Evolutionary conservation across 2,329 filamentous ascomycete genomes (phyloP).

Genomic region (Diaporthe citrichinensis): DNA sequence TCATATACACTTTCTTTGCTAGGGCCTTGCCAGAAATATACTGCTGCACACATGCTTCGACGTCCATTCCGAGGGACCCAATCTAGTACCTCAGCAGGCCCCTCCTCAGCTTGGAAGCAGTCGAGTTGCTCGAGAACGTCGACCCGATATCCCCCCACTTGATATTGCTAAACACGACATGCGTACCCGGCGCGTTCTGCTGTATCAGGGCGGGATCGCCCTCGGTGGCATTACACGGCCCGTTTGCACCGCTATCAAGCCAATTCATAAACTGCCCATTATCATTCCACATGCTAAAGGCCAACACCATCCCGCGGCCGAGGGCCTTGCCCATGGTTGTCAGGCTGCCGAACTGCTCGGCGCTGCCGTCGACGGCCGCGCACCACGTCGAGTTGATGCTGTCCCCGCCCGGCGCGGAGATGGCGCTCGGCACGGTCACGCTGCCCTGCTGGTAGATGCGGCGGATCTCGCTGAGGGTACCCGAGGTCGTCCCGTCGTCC

Average conservation of each 20-base stretch:
- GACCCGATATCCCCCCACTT: slow-evolving; percentile 68
- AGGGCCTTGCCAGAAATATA: not conserved
- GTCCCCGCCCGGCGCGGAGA: slow-evolving; percentile 43
- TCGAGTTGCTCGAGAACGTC: slow-evolving; percentile 48
- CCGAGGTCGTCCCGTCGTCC: slow-evolving; percentile 50
- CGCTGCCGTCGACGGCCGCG: slow-evolving; percentile 48
- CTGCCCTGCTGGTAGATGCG: slow-evolving; percentile 62
- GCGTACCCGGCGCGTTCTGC: slow-evolving; percentile 57
- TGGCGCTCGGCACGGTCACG: slow-evolving; percentile 55
- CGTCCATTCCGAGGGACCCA: not conserved
- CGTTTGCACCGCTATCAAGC: slow-evolving; percentile 61
- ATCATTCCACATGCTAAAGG: slow-evolving; percentile 65
- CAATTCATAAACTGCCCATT: slow-evolving; percentile 61
- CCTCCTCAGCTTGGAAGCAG: not conserved
- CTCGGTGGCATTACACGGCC: slow-evolving; percentile 63
- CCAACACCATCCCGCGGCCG: slow-evolving; percentile 59
- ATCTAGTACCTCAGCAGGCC: not conserved
- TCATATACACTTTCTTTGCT: not conserved
- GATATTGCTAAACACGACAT: slow-evolving; percentile 64
- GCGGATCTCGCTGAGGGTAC: slow-evolving; percentile 60
- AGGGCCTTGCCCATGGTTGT: slow-evolving; percentile 57
- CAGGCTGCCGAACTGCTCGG: slow-evolving; percentile 45
- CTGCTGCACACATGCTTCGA: slow-evolving; percentile 43
- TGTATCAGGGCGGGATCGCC: slow-evolving; percentile 62
- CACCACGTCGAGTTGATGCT: slow-evolving; percentile 66